Evolutionary conservation across 1,284 basidiomycete species (phyloP), one percentile per base, ranked within the genome.

Genomic region (Irpex lacteus): DNA sequence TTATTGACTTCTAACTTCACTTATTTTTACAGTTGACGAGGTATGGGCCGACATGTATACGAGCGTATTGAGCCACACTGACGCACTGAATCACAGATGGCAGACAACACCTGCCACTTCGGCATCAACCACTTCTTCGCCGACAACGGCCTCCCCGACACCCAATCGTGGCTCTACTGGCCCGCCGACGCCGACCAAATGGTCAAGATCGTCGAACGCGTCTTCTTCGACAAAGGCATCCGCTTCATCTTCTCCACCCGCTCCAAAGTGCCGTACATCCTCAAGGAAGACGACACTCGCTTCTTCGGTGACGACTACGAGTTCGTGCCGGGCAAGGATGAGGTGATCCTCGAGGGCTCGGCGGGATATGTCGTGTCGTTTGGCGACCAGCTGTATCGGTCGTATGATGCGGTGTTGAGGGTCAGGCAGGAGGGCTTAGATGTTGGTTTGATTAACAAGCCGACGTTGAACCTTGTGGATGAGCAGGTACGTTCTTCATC

Each of bases 191-290:
- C 89, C 8, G 74, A 84, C 40, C 92, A 95, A 75, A 95, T 95
- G 92, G 77, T 83, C 56, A 90, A 91, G 32, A 78, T 94, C 72
- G 80, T 95, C 67, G 77, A 89, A 67, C 82, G 82, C 44, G 90
- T 94, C 44, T 93, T 95, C 80, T 94, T 92, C 76, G 84, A 94
- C 65, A 84, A 84, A 54, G 92, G 93, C 21, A 60, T 94, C 18
- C 88, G 92, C 63, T 94, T 94, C 76, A 80, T 95, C 70, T 94
- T 94, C 79, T 94, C 91, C 6, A 94, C 92, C 5, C 90, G 93
- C 62, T 85, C 92, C 37, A 95, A 94, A 77, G 90, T 94, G 7
- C 92, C 93, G 19, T 94, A 86, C 78, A 89, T 95, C 73, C 84
- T 94, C 67, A 92, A 90, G 73, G 87, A 88, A 71, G 86, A 92